phyloP scores from a whole-genome alignment of 495 filamentous ascomycete genomes.

The Tuber umbilicatum region DNA sequence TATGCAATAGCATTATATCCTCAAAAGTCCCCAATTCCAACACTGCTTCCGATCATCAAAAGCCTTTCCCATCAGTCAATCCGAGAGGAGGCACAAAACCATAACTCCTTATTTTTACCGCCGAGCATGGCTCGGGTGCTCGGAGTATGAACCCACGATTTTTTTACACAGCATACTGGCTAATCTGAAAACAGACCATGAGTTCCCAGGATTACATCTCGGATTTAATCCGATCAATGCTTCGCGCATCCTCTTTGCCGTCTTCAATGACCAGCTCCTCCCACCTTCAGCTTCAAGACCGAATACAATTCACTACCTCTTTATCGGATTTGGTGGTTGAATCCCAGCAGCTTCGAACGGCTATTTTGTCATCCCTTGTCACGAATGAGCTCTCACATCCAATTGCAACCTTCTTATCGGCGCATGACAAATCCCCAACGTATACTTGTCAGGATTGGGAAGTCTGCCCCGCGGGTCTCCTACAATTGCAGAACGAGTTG shows the following conservation, averaged over 20 bases:
- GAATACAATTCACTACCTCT: conserved; percentile 18
- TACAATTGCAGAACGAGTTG: conserved; percentile 21
- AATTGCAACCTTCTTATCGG: conserved; percentile 20
- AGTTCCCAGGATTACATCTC: conserved; percentile 18
- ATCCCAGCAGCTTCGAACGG: conserved; percentile 25
- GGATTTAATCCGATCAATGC: conserved; percentile 20
- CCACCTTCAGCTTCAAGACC: conserved; percentile 16
- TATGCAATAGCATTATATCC: conserved; percentile 23
- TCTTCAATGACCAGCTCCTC: conserved; percentile 14
- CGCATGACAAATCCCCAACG: conserved; percentile 15
- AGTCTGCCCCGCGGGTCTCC: conserved; percentile 27
- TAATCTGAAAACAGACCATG: conserved; percentile 15
- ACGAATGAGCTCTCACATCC: conserved; percentile 24
- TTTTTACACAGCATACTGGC: background rate
- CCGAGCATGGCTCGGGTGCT: conserved; percentile 19
- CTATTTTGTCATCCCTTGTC: conserved; percentile 25
- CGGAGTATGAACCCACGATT: conserved; percentile 13
- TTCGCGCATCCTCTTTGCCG: conserved; percentile 16
- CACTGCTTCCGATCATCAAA: conserved; percentile 12
- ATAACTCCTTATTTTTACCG: conserved; percentile 20
- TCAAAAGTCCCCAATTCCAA: conserved; percentile 24
- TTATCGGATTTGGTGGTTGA: conserved; percentile 19
- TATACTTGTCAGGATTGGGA: conserved; percentile 34
- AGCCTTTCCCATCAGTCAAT: conserved; percentile 19
- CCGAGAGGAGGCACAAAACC: conserved; percentile 7